Evolutionary conservation across 108 stramenopile genomes (phyloP).

Genomic region (Skeletonema menzelii): DNA sequence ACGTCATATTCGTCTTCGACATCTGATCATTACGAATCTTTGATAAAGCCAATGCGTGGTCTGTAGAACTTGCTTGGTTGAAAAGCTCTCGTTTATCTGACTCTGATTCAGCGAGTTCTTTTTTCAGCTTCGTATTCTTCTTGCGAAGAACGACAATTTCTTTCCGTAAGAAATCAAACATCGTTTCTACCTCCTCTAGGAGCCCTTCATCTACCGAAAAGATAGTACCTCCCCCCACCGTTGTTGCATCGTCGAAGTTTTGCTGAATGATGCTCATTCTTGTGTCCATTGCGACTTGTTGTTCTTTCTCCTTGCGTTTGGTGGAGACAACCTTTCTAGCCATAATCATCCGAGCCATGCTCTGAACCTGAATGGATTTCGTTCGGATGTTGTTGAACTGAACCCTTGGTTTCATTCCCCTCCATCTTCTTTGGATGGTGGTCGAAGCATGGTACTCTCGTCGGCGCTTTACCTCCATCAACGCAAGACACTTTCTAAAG

Average conservation of each 20-base stretch:
- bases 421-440: constrained; percentile 71
- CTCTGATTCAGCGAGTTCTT: constrained; percentile 41
- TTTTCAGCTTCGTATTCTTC: constrained; percentile 47
- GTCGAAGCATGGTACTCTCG: constrained; percentile 53
- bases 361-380: constrained; percentile 29
- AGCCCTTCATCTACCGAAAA: constrained; percentile 53
- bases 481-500: constrained; percentile 52
- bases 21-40: constrained; percentile 48
- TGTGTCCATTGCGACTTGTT: constrained; percentile 20
- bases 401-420: constrained; percentile 32
- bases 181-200: constrained; percentile 54
- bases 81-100: constrained; percentile 50
- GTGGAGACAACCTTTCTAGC: constrained; percentile 11
- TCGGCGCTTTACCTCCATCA: constrained; percentile 38
- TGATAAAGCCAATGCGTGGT: constrained; percentile 42
- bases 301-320: constrained; percentile 36
- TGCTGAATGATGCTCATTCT: constrained; percentile 52
- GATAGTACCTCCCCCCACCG: constrained; percentile 30
- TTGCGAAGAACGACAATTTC: constrained; percentile 52
- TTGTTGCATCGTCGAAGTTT: constrained; percentile 47
- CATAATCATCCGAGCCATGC: constrained; percentile 24
- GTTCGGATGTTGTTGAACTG: constrained; percentile 13
- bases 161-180: constrained; percentile 59
- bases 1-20: constrained; percentile 37
- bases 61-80: constrained; percentile 34